Conservation (phyloP, 257 asterid genomes). For the Solanum clarkiae region DNA sequence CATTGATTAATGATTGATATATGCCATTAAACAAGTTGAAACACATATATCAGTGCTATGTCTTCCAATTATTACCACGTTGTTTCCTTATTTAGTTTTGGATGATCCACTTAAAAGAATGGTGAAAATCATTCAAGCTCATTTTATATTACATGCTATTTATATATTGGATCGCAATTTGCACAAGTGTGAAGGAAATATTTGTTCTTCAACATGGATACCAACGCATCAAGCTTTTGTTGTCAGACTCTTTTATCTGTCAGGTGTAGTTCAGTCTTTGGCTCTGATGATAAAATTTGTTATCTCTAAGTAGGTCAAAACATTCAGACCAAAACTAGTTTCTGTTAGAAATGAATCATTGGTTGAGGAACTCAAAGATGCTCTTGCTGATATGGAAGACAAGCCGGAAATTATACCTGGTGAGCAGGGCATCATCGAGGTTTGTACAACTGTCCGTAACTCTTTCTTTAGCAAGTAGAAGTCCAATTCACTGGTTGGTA, state of each 20-base stretch:
- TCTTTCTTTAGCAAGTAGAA: background rate
- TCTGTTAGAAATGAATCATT: conserved; percentile 65
- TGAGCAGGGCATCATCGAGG: conserved; percentile 89
- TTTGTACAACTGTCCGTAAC: conserved; percentile 9
- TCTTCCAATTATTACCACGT: background rate
- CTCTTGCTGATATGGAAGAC: conserved; percentile 61
- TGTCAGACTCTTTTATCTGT: background rate
- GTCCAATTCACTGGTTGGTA: background rate
- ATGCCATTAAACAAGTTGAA: background rate
- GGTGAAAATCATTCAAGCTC: background rate
- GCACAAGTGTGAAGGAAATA: background rate
- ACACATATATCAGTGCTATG: background rate
- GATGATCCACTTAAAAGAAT: background rate
- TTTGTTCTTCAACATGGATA: background rate
- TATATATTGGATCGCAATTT: background rate
- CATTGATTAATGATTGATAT: background rate
- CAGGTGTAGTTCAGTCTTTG: background rate
- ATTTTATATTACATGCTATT: background rate
- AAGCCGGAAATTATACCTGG: conserved; percentile 96
- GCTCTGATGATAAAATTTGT: background rate
- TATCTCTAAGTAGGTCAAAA: conserved; percentile 48
- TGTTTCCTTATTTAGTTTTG: background rate
- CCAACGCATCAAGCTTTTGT: background rate
- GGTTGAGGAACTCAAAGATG: conserved; percentile 73
- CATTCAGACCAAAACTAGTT: conserved; percentile 79